Percentiles rank a stretch among this genome's conserved stretches.
Evolutionary conservation across 768 basidiomycete species (phyloP).

Genomic region (Cystofilobasidium bisporidii): DNA sequence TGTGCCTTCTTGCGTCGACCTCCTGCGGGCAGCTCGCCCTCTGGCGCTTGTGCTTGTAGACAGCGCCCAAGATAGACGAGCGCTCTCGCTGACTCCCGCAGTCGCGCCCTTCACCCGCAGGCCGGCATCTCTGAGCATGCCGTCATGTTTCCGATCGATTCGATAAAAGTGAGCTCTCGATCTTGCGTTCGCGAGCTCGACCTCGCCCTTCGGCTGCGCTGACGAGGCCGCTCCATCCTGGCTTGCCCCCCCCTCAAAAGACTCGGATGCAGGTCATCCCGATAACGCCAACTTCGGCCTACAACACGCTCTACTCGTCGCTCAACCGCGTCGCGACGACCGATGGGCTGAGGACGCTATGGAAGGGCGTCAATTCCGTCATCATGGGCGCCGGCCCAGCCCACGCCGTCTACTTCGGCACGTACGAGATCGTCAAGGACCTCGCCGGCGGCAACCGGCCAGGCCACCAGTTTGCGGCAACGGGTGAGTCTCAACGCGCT

Average conservation of each 20-base stretch:
- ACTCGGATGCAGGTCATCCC: constrained; percentile 99
- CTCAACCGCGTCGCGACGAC: constrained; percentile 63
- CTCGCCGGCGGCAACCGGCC: constrained; percentile 64
- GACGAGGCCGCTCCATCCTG: not conserved
- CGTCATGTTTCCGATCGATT: constrained; percentile 97
- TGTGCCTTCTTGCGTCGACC: not conserved
- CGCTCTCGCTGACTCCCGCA: not conserved
- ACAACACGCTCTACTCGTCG: constrained; percentile 20
- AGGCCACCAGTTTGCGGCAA: constrained; percentile 75
- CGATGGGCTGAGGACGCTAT: constrained; percentile 80
- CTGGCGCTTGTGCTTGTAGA: no score
- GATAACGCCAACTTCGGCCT: constrained; percentile 42
- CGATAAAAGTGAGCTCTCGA: constrained; percentile 69
- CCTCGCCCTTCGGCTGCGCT: no score
- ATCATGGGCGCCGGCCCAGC: constrained; percentile 95
- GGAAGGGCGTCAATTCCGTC: constrained; percentile 93
- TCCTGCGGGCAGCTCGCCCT: no score
- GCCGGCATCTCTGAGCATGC: constrained; percentile 98
- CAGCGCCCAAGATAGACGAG: no score
- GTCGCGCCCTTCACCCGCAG: constrained; percentile 43
- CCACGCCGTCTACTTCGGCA: constrained; percentile 95
- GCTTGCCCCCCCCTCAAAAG: constrained; percentile 43
- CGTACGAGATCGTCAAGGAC: constrained; percentile 89
- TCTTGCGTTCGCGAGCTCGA: no score
- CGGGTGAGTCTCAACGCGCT: constrained; percentile 75